Conservation (phyloP, 495 filamentous ascomycete species). For the Neurospora pannonica region DNA sequence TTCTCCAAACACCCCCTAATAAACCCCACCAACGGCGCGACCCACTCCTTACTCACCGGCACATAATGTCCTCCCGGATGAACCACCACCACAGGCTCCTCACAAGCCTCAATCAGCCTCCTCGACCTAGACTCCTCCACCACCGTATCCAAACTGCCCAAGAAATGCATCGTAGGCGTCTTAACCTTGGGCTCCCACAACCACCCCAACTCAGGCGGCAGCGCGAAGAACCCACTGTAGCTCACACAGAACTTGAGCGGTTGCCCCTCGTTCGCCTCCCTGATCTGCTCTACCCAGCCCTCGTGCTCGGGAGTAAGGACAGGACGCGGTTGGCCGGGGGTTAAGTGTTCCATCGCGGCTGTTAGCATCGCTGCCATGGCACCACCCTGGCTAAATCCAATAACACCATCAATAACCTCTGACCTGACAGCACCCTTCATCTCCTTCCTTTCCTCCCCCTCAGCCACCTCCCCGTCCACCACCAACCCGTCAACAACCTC, state of each 20-base stretch:
- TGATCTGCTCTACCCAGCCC: slow-evolving; percentile 27
- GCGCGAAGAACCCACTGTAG: slow-evolving; percentile 72
- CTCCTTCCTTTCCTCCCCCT: background rate
- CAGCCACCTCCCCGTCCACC: background rate
- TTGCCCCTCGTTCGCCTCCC: slow-evolving; percentile 40
- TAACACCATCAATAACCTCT: slow-evolving; percentile 59
- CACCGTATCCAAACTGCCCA: slow-evolving; percentile 81
- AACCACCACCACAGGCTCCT: slow-evolving; percentile 53
- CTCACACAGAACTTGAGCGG: slow-evolving; percentile 68
- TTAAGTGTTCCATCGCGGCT: slow-evolving; percentile 49
- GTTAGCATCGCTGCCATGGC: slow-evolving; percentile 51
- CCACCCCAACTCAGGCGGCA: slow-evolving; percentile 47
- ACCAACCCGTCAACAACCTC: background rate
- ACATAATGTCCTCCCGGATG: slow-evolving; percentile 95
- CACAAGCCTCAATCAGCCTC: slow-evolving; percentile 59
- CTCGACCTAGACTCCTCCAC: slow-evolving; percentile 67
- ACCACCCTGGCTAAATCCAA: slow-evolving; percentile 71
- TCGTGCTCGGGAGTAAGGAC: slow-evolving; percentile 6
- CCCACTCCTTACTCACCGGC: slow-evolving; percentile 71
- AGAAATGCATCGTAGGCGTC: slow-evolving; percentile 73
- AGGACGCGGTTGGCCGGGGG: slow-evolving; percentile 9
- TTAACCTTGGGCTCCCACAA: slow-evolving; percentile 69
- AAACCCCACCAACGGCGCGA: slow-evolving; percentile 64
- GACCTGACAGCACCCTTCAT: no score
- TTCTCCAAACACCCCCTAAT: slow-evolving; percentile 49